Conservation (phyloP, 345 rosid genomes). For the Eutrema yunnanense region DNA sequence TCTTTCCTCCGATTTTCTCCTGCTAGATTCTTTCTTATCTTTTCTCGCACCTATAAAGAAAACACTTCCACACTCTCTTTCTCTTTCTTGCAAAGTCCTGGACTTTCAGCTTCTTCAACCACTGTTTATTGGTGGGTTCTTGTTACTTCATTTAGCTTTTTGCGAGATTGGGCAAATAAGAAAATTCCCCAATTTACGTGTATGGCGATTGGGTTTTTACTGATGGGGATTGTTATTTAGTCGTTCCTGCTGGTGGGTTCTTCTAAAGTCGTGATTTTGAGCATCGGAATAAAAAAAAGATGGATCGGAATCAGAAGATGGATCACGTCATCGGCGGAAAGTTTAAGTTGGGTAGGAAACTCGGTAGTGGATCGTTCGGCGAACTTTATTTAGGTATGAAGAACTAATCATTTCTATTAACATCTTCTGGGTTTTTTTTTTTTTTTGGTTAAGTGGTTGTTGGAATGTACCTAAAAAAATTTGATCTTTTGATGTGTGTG, state of each 20-base stretch:
- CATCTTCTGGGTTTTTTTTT: not conserved
- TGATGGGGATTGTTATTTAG: slow-evolving; percentile 18
- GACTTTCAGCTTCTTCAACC: slow-evolving; percentile 12
- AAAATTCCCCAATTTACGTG: slow-evolving; percentile 19
- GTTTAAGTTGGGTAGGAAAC: slow-evolving; percentile 87
- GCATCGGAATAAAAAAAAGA: not conserved
- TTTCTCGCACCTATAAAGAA: not conserved
- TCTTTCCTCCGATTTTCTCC: not conserved
- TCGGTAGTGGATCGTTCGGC: slow-evolving; percentile 89
- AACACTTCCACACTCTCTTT: not conserved
- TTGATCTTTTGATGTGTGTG: not conserved
- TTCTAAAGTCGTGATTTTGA: not conserved
- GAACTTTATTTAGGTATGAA: slow-evolving; percentile 69
- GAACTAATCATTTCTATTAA: not conserved
- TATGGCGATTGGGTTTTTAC: slow-evolving; percentile 7
- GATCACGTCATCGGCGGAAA: slow-evolving; percentile 66
- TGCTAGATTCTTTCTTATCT: not conserved
- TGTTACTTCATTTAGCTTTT: not conserved
- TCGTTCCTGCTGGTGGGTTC: slow-evolving; percentile 4
- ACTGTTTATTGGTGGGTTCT: slow-evolving; percentile 10
- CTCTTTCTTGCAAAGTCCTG: not conserved
- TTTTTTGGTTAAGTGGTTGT: not conserved
- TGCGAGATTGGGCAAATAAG: not conserved
- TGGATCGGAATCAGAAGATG: slow-evolving; percentile 37
- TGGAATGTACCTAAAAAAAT: not conserved